phyloP scores from a whole-genome alignment of 2,329 filamentous ascomycete species.

The Alternaria panax region DNA sequence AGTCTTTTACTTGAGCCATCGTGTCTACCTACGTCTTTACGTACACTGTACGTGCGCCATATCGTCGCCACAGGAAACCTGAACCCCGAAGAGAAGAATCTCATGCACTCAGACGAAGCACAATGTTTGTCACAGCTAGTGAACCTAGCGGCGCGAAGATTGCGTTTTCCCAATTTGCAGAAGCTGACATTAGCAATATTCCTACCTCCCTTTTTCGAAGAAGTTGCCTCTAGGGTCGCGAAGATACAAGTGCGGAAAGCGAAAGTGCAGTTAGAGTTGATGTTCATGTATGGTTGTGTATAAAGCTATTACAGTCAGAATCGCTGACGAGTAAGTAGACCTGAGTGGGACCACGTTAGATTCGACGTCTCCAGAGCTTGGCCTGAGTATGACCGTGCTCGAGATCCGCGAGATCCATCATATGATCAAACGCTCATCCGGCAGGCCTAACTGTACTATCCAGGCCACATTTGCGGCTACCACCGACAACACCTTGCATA shows the following conservation, averaged over 20 bases:
- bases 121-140: slow-evolving; percentile 17
- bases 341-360: slow-evolving; percentile 1
- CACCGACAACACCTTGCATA: background rate
- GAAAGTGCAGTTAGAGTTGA: slow-evolving; percentile 4
- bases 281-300: slow-evolving; percentile 9
- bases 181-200: slow-evolving; percentile 13
- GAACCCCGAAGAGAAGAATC: slow-evolving; percentile 5
- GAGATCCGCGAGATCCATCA: slow-evolving; percentile 11
- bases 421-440: slow-evolving; percentile 1
- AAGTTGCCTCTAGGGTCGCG: slow-evolving; percentile 11
- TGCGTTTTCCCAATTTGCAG: slow-evolving; percentile 9
- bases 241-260: slow-evolving; percentile 9
- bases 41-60: slow-evolving; percentile 17
- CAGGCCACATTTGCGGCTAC: background rate
- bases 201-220: slow-evolving; percentile 11
- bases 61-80: slow-evolving; percentile 5
- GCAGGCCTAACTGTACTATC: background rate
- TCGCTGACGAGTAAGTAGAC: slow-evolving; percentile 6
- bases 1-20: slow-evolving; percentile 10
- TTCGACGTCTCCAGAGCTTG: slow-evolving; percentile 6
- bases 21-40: slow-evolving; percentile 15
- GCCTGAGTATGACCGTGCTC: slow-evolving; percentile 13
- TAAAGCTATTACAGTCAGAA: background rate
- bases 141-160: slow-evolving; percentile 6
- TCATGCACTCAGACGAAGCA: slow-evolving; percentile 19